A percentile compares a stretch with the other conserved stretches of the same genome.
These are phyloP conservation scores for Penicillium bovifimosum DNA, from an alignment of 495 filamentous ascomycete genomes.

Conservation along the genomic window DNA sequence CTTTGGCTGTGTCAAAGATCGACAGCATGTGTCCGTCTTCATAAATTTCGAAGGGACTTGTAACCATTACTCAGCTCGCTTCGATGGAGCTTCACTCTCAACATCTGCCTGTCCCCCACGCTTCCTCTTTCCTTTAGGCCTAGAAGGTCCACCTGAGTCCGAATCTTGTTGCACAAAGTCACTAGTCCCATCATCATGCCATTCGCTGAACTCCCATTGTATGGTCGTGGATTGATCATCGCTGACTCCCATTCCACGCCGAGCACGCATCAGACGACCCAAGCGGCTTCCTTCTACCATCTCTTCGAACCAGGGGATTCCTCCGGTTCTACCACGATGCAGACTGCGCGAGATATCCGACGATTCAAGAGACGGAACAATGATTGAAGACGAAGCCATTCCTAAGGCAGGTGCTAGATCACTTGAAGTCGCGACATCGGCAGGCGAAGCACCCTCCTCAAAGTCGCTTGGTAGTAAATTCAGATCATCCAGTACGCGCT, in stretches of 20 bases:
- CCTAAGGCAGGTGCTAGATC: slow-evolving; percentile 2
- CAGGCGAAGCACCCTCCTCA: slow-evolving; percentile 32
- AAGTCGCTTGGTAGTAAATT: slow-evolving; percentile 53
- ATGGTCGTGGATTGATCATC: slow-evolving; percentile 55
- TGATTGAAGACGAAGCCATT: slow-evolving; percentile 12
- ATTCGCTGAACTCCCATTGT: slow-evolving; percentile 84
- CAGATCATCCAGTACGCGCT: slow-evolving; percentile 62
- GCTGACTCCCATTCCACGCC: slow-evolving; percentile 48
- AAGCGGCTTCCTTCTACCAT: slow-evolving; percentile 70
- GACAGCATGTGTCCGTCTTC: neutral
- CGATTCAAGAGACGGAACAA: slow-evolving; percentile 21
- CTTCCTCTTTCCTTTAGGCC: slow-evolving; percentile 33
- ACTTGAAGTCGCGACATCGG: slow-evolving; percentile 10
- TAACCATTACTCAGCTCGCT: slow-evolving; percentile 4
- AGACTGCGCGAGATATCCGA: slow-evolving; percentile 20
- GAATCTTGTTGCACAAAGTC: slow-evolving; percentile 15
- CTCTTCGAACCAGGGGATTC: slow-evolving; percentile 76
- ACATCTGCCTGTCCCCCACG: slow-evolving; percentile 17
- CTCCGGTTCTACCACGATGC: slow-evolving; percentile 38
- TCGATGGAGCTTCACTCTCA: slow-evolving; percentile 7
- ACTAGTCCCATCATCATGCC: slow-evolving; percentile 53
- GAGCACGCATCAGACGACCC: slow-evolving; percentile 57
- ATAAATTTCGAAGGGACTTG: neutral
- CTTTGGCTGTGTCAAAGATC: neutral
- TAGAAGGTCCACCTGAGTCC: slow-evolving; percentile 10